Conservation (phyloP, 2,329 filamentous ascomycete genomes). For the Verticillium nubilum region DNA sequence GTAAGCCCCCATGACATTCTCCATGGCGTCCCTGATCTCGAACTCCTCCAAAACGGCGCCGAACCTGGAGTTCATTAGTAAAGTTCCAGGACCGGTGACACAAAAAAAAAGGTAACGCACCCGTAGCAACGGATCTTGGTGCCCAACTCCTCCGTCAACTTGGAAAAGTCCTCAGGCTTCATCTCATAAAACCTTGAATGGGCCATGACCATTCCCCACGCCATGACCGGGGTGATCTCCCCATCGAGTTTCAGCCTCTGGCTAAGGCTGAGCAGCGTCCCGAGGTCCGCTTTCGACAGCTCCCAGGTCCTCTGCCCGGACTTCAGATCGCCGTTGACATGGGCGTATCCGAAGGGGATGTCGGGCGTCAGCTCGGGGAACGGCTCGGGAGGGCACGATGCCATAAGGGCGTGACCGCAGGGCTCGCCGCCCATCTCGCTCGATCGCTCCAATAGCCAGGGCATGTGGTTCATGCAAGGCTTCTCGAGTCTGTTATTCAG, state of each 20-base stretch:
- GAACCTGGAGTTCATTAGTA: conserved; percentile 35
- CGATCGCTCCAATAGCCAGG: conserved; percentile 63
- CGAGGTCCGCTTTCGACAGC: conserved; percentile 68
- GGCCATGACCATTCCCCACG: conserved; percentile 74
- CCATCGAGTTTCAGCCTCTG: conserved; percentile 76
- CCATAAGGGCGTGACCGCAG: conserved; percentile 91
- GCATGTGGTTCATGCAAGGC: conserved; percentile 88
- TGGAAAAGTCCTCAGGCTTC: conserved; percentile 61
- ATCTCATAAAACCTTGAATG: conserved; percentile 66
- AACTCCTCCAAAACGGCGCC: conserved; percentile 61
- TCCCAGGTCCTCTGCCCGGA: conserved; percentile 74
- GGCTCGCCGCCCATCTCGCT: conserved; percentile 58
- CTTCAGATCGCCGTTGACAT: conserved; percentile 25
- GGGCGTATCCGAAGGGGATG: conserved; percentile 46
- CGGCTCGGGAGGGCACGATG: conserved; percentile 73
- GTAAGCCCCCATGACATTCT: conserved; percentile 52
- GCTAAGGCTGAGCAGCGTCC: conserved; percentile 80
- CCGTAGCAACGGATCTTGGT: conserved; percentile 89
- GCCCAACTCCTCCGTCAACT: conserved; percentile 66
- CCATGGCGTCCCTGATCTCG: conserved; percentile 72
- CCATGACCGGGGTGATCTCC: conserved; percentile 93
- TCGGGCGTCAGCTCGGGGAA: conserved; percentile 43
- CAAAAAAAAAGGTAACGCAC: conserved; percentile 50
- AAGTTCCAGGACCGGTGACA: not conserved
- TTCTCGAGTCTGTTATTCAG: conserved; percentile 68